Evolutionary conservation across 2,329 filamentous ascomycete species (phyloP), one percentile per base, ranked within the genome.

Genomic region (Cladosporium sp.): DNA sequence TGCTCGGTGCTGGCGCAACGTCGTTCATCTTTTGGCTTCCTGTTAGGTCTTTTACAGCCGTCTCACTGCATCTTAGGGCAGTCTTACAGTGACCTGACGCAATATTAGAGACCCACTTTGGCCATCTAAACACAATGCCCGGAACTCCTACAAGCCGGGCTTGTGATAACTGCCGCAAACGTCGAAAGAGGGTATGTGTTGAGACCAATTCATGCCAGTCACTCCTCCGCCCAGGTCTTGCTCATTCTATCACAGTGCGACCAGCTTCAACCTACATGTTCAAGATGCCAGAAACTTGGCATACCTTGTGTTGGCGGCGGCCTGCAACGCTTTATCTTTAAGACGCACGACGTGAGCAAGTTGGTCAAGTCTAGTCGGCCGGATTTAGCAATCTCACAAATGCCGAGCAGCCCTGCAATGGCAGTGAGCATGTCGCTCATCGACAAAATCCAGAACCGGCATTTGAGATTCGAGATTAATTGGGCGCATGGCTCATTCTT

Each of bases 401-500:
- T 59, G 32, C 55, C 55, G 8, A 36, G 30, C n/a, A 59, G 55
- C 36, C 55, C 55, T 41, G 24, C 30, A 21, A 38, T 59, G 55
- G 36, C 55, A 59, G n/a, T 59, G 14, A 59, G 55, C 30, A 59
- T 41, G 55, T 38, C 34, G 15, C 36, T 59, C 30, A 12, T 59
- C 34, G 18, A 41, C 55, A 59, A 59, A 12, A 32, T 59, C 4
- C 55, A 41, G 24, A 59, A 18, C 18, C 10, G 36, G 32, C 32
- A 59, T 24, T n/a, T n/a, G 34, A 38, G 21, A 41, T 41, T 38
- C 10, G 55, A 59, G n/a, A 59, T 59, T 21, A 38, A 59, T 36
- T 59, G 55, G 55, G 55, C 55, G 3, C 55, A 41, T 41, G 55
- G 55, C 18, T 41, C 55, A 6, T 59, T 59, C 34, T 38, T 59